Percentiles rank a stretch among this genome's conserved stretches.
Evolutionary conservation across 140 eudicot genomes (phyloP).

Genomic region (Senecio squalidus): DNA sequence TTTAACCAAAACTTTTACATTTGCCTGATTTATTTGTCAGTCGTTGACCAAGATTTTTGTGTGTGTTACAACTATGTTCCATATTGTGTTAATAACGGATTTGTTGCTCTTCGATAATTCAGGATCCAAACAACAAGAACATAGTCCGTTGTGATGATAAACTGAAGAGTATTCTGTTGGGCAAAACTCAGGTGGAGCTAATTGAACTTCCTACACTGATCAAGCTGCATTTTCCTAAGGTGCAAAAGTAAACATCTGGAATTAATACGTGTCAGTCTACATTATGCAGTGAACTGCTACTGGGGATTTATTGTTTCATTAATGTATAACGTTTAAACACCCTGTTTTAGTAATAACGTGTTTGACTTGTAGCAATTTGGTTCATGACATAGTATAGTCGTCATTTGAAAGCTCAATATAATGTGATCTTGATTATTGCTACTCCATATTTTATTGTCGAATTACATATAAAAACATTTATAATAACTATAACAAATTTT

Average conservation of each 20-base stretch:
- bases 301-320: too few relatives aligned
- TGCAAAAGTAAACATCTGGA: slow-evolving; percentile 32
- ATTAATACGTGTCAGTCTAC: neutral
- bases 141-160: slow-evolving; percentile 82
- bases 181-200: slow-evolving; percentile 76
- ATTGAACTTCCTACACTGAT: slow-evolving; percentile 79
- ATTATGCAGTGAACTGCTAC: slow-evolving; percentile 3
- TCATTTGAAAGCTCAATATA: neutral
- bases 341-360: neutral
- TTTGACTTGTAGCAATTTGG: neutral
- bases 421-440: neutral
- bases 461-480: neutral
- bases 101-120: slow-evolving; percentile 14
- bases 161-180: slow-evolving; percentile 80
- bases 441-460: neutral
- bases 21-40: neutral
- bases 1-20: neutral
- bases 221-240: slow-evolving; percentile 88
- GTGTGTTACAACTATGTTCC: neutral
- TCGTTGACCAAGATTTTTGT: neutral
- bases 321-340: neutral
- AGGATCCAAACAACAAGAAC: slow-evolving; percentile 91
- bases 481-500: neutral
- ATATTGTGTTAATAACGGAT: slow-evolving; percentile 8
- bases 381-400: neutral